These are phyloP conservation scores for Nemophila menziesii DNA, from an alignment of 257 asterid genomes.

Conservation along the genomic window DNA sequence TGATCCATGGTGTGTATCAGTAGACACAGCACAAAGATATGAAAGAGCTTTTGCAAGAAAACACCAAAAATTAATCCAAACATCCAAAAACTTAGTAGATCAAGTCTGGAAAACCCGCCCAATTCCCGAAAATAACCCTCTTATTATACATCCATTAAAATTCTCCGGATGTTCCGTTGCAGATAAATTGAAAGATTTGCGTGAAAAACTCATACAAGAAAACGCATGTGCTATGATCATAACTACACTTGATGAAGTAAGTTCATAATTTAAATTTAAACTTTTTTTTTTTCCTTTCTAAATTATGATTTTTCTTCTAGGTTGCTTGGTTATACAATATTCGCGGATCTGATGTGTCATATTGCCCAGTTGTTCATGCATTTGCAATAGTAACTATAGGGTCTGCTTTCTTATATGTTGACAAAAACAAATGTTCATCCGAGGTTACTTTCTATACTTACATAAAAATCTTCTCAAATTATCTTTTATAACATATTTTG, in stretches of 20 bases:
- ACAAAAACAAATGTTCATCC: constrained; percentile 57
- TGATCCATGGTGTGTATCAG: constrained; percentile 94
- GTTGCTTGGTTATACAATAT: constrained; percentile 89
- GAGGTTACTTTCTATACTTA: constrained; percentile 41
- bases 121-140: constrained; percentile 52
- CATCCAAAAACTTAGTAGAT: constrained; percentile 69
- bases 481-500: neutral
- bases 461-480: neutral
- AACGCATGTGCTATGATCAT: constrained; percentile 61
- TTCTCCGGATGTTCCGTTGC: constrained; percentile 74
- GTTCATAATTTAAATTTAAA: constrained; percentile 4
- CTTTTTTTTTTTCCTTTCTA: constrained; percentile 4
- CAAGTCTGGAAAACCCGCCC: constrained; percentile 86
- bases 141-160: constrained; percentile 56
- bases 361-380: constrained; percentile 83
- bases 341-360: constrained; percentile 87
- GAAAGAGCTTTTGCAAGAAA: constrained; percentile 60
- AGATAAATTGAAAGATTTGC: constrained; percentile 69
- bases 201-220: constrained; percentile 61
- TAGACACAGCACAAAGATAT: constrained; percentile 84
- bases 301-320: constrained; percentile 34
- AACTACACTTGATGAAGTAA: constrained; percentile 81
- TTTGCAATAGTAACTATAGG: constrained; percentile 67
- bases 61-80: constrained; percentile 62
- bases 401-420: constrained; percentile 82